These are phyloP conservation scores for Macrocybe gigantea DNA, from an alignment of 768 basidiomycete genomes.

Conservation along the genomic window DNA sequence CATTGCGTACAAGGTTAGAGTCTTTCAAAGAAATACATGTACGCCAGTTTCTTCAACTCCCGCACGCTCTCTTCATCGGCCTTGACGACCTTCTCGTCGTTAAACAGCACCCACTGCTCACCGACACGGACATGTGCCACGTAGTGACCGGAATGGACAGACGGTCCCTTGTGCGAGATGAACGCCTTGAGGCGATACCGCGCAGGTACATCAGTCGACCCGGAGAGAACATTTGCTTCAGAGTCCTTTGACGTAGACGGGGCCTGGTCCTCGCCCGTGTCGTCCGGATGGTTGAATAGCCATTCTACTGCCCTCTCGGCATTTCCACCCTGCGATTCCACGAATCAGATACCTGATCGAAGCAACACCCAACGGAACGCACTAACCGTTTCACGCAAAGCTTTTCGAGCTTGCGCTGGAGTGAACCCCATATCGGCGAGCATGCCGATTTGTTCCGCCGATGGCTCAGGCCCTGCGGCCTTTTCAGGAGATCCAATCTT, in stretches of 20 bases:
- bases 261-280: constrained; percentile 56
- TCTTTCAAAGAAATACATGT: constrained; percentile 90
- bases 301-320: constrained; percentile 90
- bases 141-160: constrained; percentile 93
- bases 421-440: constrained; percentile 94
- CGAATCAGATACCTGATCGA: not conserved
- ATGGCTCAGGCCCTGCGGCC: constrained; percentile 43
- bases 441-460: constrained; percentile 64
- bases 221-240: constrained; percentile 24
- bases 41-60: constrained; percentile 80
- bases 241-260: constrained; percentile 17
- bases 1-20: constrained; percentile 15
- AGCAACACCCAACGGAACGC: not conserved
- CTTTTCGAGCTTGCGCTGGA: constrained; percentile 74
- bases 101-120: constrained; percentile 84
- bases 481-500: constrained; percentile 19
- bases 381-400: constrained; percentile 79
- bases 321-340: constrained; percentile 50
- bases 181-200: constrained; percentile 84
- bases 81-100: constrained; percentile 93
- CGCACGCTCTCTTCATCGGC: constrained; percentile 79
- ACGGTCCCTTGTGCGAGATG: constrained; percentile 95
- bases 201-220: constrained; percentile 62
- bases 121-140: constrained; percentile 70
- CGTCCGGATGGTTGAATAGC: constrained; percentile 92